These are phyloP conservation scores for Ophiognomonia clavigignenti-juglandacearum DNA, from an alignment of 2,329 filamentous ascomycete species.

Conservation along the genomic window DNA sequence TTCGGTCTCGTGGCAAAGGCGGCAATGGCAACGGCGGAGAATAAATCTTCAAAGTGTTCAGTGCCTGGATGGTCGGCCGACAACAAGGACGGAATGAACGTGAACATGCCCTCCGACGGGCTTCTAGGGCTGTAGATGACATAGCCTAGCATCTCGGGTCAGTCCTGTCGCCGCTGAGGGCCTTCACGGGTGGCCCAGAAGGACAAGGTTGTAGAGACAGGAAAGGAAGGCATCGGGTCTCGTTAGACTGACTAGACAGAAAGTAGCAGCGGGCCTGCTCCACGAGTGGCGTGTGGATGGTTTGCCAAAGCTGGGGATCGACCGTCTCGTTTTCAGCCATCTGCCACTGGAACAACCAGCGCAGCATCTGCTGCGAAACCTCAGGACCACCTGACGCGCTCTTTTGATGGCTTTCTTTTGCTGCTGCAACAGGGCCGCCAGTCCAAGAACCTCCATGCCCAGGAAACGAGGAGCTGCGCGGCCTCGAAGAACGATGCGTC, in stretches of 20 bases:
- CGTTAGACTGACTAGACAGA: constrained; percentile 4
- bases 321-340: neutral
- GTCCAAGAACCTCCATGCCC: neutral
- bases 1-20: constrained; percentile 7
- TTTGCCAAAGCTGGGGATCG: neutral
- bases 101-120: constrained; percentile 1
- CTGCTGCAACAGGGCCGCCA: neutral
- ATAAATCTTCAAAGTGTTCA: constrained; percentile 5
- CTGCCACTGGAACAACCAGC: neutral
- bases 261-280: constrained; percentile 11
- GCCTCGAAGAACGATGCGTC: neutral
- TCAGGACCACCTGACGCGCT: neutral
- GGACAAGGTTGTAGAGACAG: no score
- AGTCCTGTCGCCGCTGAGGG: no score
- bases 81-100: constrained; percentile 7
- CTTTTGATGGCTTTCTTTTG: neutral
- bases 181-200: no score
- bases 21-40: constrained; percentile 9
- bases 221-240: no score
- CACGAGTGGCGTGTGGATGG: constrained; percentile 6
- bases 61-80: neutral
- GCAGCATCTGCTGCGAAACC: no score
- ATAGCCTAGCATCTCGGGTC: neutral
- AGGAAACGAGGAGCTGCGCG: neutral
- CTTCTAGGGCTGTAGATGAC: constrained; percentile 4